phyloP scores from a whole-genome alignment of 805 yeast genomes.

The Scheffersomyces lignosus region DNA sequence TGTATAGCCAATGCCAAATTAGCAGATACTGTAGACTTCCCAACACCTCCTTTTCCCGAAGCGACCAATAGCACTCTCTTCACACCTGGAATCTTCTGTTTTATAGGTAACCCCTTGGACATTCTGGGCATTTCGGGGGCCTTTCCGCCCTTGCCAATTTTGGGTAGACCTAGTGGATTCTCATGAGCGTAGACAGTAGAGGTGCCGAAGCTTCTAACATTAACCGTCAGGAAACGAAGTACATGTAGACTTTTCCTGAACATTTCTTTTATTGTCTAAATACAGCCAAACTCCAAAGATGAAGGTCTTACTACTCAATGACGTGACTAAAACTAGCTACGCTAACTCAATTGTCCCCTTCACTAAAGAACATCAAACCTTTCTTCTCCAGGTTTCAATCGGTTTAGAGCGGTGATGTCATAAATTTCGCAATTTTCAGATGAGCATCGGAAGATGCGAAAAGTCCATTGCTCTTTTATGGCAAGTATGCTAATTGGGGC shows the following conservation, averaged over 20 bases:
- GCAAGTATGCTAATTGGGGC: no score
- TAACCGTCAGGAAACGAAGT: neutral
- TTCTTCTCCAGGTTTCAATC: no score
- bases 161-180: conserved; percentile 44
- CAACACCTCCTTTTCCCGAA: conserved; percentile 82
- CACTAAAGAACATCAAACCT: no score
- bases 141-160: conserved; percentile 9
- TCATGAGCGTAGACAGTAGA: conserved; percentile 25
- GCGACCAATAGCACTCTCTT: conserved; percentile 62
- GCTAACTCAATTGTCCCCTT: no score
- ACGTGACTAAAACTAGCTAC: no score
- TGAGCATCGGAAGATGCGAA: no score
- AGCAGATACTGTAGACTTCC: conserved; percentile 72
- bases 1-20: conserved; percentile 68
- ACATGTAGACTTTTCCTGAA: neutral
- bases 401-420: no score
- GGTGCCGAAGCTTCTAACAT: neutral
- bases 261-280: no score
- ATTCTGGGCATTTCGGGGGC: conserved; percentile 37
- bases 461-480: no score
- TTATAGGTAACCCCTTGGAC: conserved; percentile 57
- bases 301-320: no score
- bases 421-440: no score
- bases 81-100: conserved; percentile 59
- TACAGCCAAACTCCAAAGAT: no score